Evolutionary conservation across 2,329 filamentous ascomycete genomes (phyloP).

Genomic region (Podosphaera xanthii): DNA sequence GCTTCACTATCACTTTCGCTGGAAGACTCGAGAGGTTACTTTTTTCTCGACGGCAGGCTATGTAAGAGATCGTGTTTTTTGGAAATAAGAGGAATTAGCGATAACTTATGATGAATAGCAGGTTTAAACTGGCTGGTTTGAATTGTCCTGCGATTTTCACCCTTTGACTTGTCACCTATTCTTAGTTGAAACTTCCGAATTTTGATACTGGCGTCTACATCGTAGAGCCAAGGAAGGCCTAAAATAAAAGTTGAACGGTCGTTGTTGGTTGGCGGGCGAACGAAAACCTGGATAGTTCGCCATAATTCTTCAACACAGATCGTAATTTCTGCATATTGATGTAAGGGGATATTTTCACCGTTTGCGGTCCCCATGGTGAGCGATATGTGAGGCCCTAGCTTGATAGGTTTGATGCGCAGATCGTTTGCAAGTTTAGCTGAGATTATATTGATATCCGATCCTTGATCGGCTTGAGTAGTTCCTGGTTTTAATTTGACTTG

Average conservation of each 20-base stretch:
- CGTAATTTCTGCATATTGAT: background rate
- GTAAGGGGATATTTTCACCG: background rate
- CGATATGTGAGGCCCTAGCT: background rate
- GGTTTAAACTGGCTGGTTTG: background rate
- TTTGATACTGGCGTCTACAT: background rate
- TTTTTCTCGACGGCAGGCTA: background rate
- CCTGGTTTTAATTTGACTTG: background rate
- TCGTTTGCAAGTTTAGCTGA: background rate
- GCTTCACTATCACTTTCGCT: background rate
- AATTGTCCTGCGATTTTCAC: background rate
- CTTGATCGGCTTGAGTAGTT: background rate
- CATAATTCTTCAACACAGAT: background rate
- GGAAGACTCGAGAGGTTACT: background rate
- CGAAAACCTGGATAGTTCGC: background rate
- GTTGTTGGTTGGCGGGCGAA: background rate
- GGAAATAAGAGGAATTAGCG: background rate
- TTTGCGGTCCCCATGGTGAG: background rate
- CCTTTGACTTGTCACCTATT: background rate
- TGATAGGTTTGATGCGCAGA: background rate
- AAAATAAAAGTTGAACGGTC: background rate
- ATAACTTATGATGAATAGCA: background rate
- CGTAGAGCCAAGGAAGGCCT: background rate
- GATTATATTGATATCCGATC: background rate
- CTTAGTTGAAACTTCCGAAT: background rate
- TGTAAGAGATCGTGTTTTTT: background rate